Conservation (phyloP, 768 basidiomycete species). For the Boletus tomentosulus region DNA sequence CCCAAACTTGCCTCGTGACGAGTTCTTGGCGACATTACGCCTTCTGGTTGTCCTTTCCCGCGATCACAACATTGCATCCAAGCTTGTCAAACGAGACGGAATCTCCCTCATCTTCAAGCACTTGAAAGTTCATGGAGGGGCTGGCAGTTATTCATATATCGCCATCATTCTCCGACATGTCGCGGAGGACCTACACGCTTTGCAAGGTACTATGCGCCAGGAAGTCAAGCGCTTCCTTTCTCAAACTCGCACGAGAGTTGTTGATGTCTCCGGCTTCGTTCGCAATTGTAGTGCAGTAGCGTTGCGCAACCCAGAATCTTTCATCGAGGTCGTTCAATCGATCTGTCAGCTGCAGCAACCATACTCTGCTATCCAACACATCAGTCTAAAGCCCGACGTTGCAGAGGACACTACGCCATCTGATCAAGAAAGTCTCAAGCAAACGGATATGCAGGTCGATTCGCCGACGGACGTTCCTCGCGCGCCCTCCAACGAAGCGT, state of each 20-base stretch:
- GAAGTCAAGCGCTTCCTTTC: conserved; percentile 79
- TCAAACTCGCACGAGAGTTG: conserved; percentile 61
- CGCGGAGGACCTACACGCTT: conserved; percentile 66
- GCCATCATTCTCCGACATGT: conserved; percentile 89
- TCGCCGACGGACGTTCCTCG: conserved; percentile 20
- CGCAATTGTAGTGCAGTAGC: conserved; percentile 75
- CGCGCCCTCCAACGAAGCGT: conserved; percentile 37
- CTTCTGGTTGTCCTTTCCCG: conserved; percentile 83
- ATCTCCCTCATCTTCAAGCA: conserved; percentile 61
- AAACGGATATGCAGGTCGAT: conserved; percentile 62
- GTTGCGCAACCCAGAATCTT: conserved; percentile 71
- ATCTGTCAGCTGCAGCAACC: conserved; percentile 73
- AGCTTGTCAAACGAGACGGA: conserved; percentile 68
- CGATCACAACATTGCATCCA: conserved; percentile 56
- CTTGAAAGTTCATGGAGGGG: conserved; percentile 52
- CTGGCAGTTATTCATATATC: conserved; percentile 77
- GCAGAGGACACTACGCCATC: conserved; percentile 9
- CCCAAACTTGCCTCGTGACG: conserved; percentile 67
- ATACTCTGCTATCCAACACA: conserved; percentile 50
- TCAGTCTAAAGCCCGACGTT: conserved; percentile 50
- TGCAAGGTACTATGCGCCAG: conserved; percentile 74
- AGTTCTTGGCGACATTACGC: conserved; percentile 76
- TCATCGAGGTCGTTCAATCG: conserved; percentile 68
- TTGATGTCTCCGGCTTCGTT: conserved; percentile 71
- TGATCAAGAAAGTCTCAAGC: conserved; percentile 15